Conservation (phyloP, 2,329 filamentous ascomycete genomes). For the Coniochaeta ligniaria region DNA sequence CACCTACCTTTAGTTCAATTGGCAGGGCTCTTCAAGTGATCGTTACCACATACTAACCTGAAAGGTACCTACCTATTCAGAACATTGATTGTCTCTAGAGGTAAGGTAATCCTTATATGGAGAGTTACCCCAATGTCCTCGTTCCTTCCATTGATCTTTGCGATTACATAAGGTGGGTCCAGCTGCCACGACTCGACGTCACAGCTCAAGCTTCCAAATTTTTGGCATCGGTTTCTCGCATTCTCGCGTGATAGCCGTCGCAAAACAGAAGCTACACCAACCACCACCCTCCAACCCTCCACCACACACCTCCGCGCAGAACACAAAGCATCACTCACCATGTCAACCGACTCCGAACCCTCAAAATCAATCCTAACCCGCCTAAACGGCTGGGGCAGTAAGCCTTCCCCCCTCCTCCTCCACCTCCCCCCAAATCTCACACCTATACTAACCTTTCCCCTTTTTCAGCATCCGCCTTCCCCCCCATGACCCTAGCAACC, state of each 20-base stretch:
- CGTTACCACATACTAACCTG: too few species aligned
- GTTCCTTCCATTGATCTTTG: too few species aligned
- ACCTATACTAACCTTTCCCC: background rate
- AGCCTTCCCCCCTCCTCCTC: constrained; percentile 1
- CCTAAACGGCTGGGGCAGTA: constrained; percentile 18
- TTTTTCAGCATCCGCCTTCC: constrained; percentile 42
- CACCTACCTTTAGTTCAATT: too few species aligned
- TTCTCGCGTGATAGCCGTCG: background rate
- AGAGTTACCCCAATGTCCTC: too few species aligned
- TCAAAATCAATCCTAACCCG: constrained; percentile 7
- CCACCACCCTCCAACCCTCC: background rate
- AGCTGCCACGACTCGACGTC: background rate
- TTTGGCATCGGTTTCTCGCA: too few species aligned
- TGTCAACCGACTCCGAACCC: background rate
- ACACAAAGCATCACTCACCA: background rate
- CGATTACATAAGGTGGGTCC: too few species aligned
- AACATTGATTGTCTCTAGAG: too few species aligned
- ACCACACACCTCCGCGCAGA: background rate
- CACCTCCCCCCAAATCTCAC: background rate
- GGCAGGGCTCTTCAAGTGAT: too few species aligned
- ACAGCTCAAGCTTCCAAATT: background rate
- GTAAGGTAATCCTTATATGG: too few species aligned
- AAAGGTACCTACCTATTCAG: too few species aligned
- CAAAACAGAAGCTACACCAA: background rate
- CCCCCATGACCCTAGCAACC: constrained; percentile 47